Evolutionary conservation across 192 early-diverging fungal species (phyloP).

Genomic region (Coemansia sp.): DNA sequence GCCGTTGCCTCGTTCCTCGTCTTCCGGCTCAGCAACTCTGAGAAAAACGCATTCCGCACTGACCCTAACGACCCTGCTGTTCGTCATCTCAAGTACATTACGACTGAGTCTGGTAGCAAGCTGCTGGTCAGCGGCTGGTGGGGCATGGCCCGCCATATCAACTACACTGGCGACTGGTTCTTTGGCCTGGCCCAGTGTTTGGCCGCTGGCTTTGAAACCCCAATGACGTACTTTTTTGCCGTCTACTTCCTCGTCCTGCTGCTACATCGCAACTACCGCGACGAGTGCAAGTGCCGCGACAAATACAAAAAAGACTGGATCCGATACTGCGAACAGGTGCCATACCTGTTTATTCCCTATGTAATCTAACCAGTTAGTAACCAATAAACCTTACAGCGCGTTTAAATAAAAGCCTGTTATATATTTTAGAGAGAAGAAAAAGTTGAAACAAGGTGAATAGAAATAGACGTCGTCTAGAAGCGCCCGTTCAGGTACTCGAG

Average conservation of each 20-base stretch:
- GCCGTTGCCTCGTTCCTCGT: conserved; percentile 74
- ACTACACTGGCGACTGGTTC: conserved; percentile 95
- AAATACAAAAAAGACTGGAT: conserved; percentile 97
- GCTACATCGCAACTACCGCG: conserved; percentile 83
- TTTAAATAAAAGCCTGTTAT: too few relatives aligned
- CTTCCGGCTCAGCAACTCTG: conserved; percentile 84
- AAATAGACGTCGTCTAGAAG: conserved; percentile 32
- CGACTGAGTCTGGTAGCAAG: conserved; percentile 76
- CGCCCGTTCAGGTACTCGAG: conserved; percentile 47
- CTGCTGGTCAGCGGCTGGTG: conserved; percentile 92
- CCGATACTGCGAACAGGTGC: conserved; percentile 76
- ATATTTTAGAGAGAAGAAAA: neutral
- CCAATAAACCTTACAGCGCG: too few relatives aligned
- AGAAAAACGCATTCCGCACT: conserved; percentile 89
- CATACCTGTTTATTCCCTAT: conserved; percentile 82
- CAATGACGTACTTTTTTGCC: conserved; percentile 92
- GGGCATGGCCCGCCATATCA: conserved; percentile 91
- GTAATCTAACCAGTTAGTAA: conserved; percentile 51
- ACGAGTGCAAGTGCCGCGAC: conserved; percentile 83
- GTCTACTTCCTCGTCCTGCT: conserved; percentile 90
- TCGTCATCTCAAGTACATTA: conserved; percentile 80
- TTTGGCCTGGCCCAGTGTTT: conserved; percentile 89
- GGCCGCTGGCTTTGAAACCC: conserved; percentile 74
- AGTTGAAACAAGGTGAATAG: neutral
- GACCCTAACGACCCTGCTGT: conserved; percentile 61